Percentiles rank a stretch among this genome's conserved stretches.
phyloP scores from a whole-genome alignment of 2,329 filamentous ascomycete species.

The Aspergillus phoenicis region DNA sequence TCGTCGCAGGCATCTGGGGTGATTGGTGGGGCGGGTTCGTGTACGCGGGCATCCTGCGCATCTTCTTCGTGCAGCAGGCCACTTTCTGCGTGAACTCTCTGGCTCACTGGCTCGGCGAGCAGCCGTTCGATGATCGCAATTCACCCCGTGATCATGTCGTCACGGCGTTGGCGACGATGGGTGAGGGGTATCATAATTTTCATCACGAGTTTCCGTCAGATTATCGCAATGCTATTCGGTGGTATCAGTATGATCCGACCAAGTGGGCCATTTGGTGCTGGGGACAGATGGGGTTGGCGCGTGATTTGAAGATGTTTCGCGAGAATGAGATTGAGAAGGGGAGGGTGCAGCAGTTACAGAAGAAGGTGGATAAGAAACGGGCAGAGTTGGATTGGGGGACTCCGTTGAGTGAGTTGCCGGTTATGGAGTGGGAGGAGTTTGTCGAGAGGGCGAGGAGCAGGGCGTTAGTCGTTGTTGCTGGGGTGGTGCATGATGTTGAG shows the following conservation, averaged over 20 bases:
- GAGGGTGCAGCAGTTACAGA: conserved; percentile 18
- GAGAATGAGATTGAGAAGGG: conserved; percentile 22
- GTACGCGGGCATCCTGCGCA: conserved; percentile 70
- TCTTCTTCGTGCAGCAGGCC: conserved; percentile 77
- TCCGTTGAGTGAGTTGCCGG: conserved; percentile 10
- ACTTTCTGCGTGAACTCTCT: conserved; percentile 82
- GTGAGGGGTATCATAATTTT: conserved; percentile 25
- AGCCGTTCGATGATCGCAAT: conserved; percentile 20
- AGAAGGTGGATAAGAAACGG: conserved; percentile 9
- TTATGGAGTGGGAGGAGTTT: conserved; percentile 18
- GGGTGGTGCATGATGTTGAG: conserved; percentile 20
- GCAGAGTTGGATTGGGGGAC: conserved; percentile 16
- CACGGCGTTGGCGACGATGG: conserved; percentile 16
- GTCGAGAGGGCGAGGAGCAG: background rate
- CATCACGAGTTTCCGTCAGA: conserved; percentile 23
- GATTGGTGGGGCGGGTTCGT: conserved; percentile 22
- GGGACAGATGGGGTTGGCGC: conserved; percentile 17
- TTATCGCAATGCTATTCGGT: conserved; percentile 21
- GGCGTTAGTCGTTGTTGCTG: conserved; percentile 13
- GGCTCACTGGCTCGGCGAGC: conserved; percentile 55
- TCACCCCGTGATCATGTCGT: conserved; percentile 19
- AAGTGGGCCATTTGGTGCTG: conserved; percentile 23
- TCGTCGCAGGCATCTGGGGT: conserved; percentile 16
- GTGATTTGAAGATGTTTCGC: conserved; percentile 15
- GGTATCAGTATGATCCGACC: conserved; percentile 22